A percentile compares a stretch with the other conserved stretches of the same genome.
phyloP scores from a whole-genome alignment of 108 stramenopile genomes.

The Skeletonema costatum region DNA sequence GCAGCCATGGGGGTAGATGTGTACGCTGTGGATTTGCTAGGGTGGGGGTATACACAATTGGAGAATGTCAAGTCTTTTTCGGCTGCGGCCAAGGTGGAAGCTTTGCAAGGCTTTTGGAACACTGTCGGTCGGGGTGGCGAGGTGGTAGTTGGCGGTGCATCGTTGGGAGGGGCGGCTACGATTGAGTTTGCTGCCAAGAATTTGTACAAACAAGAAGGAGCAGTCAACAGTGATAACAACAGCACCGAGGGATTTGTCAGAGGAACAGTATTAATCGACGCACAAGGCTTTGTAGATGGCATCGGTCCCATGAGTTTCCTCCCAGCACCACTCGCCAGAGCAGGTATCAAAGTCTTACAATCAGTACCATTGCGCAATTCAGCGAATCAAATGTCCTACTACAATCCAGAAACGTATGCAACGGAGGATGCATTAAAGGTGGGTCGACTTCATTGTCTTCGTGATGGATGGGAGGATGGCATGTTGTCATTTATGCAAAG shows the following conservation, averaged over 20 bases:
- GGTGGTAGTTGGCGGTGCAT: conserved; percentile 73
- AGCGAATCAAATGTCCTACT: conserved; percentile 90
- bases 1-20: conserved; percentile 75
- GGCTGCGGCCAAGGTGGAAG: conserved; percentile 85
- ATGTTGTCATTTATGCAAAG: conserved; percentile 80
- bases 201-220: neutral
- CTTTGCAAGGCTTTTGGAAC: conserved; percentile 72
- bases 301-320: conserved; percentile 81
- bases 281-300: conserved; percentile 92
- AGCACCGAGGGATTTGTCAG: conserved; percentile 53
- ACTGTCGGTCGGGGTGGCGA: conserved; percentile 41
- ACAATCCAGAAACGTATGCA: conserved; percentile 66
- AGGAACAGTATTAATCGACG: conserved; percentile 69
- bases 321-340: conserved; percentile 70
- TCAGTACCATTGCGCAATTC: conserved; percentile 67
- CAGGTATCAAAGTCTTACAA: conserved; percentile 80
- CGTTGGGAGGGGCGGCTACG: conserved; percentile 79
- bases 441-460: conserved; percentile 83
- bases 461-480: conserved; percentile 87
- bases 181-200: conserved; percentile 72
- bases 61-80: conserved; percentile 71
- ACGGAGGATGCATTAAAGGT: conserved; percentile 89
- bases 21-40: conserved; percentile 92
- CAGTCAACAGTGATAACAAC: neutral
- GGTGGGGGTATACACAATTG: conserved; percentile 94